phyloP scores from a whole-genome alignment of 2,329 filamentous ascomycete species.

The Alternaria atra region DNA sequence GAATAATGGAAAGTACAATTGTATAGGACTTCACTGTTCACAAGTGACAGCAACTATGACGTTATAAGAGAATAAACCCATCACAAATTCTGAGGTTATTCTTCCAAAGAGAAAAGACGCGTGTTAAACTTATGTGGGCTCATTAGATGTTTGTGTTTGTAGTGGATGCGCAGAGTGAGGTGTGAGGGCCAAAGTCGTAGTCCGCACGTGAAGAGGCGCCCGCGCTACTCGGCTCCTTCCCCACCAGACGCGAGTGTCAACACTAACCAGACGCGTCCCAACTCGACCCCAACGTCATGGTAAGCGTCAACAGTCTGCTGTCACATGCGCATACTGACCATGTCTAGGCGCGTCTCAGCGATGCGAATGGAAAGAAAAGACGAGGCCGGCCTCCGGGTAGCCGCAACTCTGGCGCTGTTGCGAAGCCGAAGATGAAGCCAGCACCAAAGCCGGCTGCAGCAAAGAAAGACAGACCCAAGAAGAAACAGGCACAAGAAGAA shows the following conservation, averaged over 20 bases:
- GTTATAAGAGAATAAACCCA: no score
- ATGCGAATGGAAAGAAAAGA: constrained; percentile 26
- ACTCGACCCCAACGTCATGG: constrained; percentile 41
- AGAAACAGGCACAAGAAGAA: constrained; percentile 22
- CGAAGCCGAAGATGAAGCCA: constrained; percentile 15
- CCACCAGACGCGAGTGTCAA: constrained; percentile 19
- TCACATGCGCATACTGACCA: constrained; percentile 19
- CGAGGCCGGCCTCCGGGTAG: constrained; percentile 38
- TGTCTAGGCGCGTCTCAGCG: constrained; percentile 33
- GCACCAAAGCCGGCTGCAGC: constrained; percentile 20
- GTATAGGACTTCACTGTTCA: no score
- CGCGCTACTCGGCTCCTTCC: constrained; percentile 9
- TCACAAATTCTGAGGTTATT: no score
- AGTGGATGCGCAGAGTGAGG: not conserved
- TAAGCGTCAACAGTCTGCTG: constrained; percentile 18
- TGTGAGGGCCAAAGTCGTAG: not conserved
- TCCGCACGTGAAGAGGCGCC: constrained; percentile 17
- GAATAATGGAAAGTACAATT: no score
- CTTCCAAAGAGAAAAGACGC: no score
- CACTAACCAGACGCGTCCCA: constrained; percentile 24
- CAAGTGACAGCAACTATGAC: not conserved
- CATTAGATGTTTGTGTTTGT: not conserved
- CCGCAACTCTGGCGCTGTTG: constrained; percentile 25
- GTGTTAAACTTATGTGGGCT: not conserved
- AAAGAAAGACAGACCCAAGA: constrained; percentile 21